Evolutionary conservation across 768 basidiomycete species (phyloP).

Genomic region (Exidia glandulosa): DNA sequence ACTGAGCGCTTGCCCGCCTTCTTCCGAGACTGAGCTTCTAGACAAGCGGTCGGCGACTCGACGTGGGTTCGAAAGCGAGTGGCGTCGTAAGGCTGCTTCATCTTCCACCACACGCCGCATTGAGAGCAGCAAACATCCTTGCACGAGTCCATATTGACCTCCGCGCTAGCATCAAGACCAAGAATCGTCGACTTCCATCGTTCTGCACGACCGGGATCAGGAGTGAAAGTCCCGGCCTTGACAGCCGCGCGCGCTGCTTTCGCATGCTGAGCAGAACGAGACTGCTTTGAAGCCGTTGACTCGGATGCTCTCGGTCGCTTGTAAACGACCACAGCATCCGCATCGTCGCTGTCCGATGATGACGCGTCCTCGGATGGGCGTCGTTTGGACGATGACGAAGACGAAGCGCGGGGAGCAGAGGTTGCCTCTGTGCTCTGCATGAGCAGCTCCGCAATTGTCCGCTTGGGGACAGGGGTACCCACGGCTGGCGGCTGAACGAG

Average conservation of each 20-base stretch:
- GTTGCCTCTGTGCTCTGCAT: too few species aligned
- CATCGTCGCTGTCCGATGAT: too few species aligned
- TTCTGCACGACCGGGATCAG: not conserved
- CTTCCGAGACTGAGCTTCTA: not conserved
- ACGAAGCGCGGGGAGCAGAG: too few species aligned
- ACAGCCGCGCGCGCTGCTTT: not conserved
- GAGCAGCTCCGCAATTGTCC: too few species aligned
- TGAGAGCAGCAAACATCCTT: slow-evolving; percentile 5
- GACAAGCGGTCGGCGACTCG: not conserved
- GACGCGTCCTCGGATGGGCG: too few species aligned
- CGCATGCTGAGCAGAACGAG: not conserved
- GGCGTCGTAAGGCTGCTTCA: slow-evolving; percentile 8
- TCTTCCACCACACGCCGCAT: slow-evolving; percentile 6
- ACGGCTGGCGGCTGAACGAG: too few species aligned
- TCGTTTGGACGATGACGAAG: too few species aligned
- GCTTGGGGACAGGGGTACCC: too few species aligned
- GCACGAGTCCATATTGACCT: not conserved
- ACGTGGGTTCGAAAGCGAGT: slow-evolving; percentile 9
- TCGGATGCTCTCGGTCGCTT: too few species aligned
- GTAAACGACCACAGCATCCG: not conserved
- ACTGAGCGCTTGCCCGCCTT: not conserved
- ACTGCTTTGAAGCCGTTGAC: too few species aligned
- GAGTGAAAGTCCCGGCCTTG: not conserved
- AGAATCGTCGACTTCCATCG: slow-evolving; percentile 5
- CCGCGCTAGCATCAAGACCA: not conserved